Evolutionary conservation across 768 basidiomycete species (phyloP), one percentile per base, ranked within the genome.

Genomic region (Naematelia encephala): DNA sequence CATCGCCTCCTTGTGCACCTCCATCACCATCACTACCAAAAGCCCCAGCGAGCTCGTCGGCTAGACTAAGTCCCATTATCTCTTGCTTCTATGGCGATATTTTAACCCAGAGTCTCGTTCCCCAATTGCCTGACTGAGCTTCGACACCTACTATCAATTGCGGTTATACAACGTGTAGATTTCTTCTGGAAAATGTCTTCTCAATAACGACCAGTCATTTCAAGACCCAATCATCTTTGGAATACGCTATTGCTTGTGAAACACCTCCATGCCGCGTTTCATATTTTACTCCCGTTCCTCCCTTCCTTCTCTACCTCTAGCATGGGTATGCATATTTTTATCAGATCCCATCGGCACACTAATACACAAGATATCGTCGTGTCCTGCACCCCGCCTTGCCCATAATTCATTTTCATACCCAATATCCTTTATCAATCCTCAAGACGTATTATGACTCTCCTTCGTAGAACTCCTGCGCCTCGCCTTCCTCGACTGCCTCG

Each of bases 381-480:
- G 29, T 52, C 51, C 51, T 28, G 30, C 5, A n/a, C 22, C 19
- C 51, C 51, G 51, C 26, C 29, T 34, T 53, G 29, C 29, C 48
- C 48, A 4, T 49, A 19, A 14, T 26, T 4, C 11, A 23, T 14
- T 14, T 28, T 50, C 16, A 47, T 28, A 48, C 53, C 47, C 55
- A 39, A 8, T 39, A 39, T 39, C 8, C 34, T 16, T 39, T 16
- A n/a, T n/a, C n/a, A n/a, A n/a, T n/a, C n/a, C n/a, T n/a, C n/a
- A n/a, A n/a, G n/a, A n/a, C 58, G 22, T 19, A 23, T 28, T 59
- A 48, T 5, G 58, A 46, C 48, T 57, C 56, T 12, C 56, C 56
- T 39, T 39, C 34, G 16, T 39, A 39, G 34, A 8, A 39, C 34
- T 39, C 34, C 8, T 16, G 8, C 25, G 25, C 4, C 51, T 52